Conservation (phyloP, 805 yeast species). For the Candida maesae region DNA sequence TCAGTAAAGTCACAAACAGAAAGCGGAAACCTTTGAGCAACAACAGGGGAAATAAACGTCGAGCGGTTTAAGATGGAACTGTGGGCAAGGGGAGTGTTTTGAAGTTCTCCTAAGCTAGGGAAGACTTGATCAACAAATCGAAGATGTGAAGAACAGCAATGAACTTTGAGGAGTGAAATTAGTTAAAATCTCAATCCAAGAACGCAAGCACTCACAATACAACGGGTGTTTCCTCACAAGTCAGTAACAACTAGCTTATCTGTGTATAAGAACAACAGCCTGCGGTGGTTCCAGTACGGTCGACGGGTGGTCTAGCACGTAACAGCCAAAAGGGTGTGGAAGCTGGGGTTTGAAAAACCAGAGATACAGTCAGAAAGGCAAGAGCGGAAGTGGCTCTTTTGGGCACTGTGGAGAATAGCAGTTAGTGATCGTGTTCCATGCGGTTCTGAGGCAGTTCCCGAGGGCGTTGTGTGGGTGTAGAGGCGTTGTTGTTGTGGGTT, state of each 20-base stretch:
- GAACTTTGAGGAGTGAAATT: constrained; percentile 1
- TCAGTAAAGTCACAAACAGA: constrained; percentile 7
- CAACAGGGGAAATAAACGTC: constrained; percentile 1
- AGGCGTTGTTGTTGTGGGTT: neutral
- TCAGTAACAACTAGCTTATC: neutral
- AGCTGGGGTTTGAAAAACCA: constrained; percentile 7
- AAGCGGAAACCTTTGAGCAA: no score
- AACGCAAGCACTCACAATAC: neutral
- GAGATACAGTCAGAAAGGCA: constrained; percentile 16
- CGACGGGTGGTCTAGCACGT: constrained; percentile 1
- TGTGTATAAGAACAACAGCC: constrained; percentile 1
- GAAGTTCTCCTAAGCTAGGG: neutral
- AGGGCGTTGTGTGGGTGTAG: neutral
- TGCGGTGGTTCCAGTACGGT: neutral
- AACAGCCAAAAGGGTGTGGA: constrained; percentile 8
- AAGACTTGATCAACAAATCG: constrained; percentile 5
- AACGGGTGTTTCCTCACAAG: constrained; percentile 8
- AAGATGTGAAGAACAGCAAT: neutral
- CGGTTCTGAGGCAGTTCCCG: neutral
- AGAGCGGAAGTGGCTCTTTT: constrained; percentile 9
- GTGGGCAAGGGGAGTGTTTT: neutral
- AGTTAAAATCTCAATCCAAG: constrained; percentile 6
- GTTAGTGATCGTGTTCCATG: neutral
- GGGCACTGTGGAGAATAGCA: constrained; percentile 8
- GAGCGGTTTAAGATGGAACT: neutral